Base-by-base conservation (phyloP, 129 eudicot genomes). In the Arctium lappa region DNA sequence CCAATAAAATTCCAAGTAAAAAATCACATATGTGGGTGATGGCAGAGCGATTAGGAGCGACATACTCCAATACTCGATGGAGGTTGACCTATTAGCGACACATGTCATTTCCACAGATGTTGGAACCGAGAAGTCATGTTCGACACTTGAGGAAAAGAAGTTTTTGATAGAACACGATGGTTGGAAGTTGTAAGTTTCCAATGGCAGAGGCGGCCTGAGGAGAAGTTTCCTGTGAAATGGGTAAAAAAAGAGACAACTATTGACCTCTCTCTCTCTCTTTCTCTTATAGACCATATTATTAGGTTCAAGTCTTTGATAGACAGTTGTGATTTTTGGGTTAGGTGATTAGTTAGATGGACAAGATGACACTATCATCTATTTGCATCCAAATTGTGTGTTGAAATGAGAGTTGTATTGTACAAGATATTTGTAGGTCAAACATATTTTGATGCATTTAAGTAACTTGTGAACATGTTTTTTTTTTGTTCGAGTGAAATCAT, bases 191-290 rank as follows among this genome's bases (percentile, higher is more conserved):
- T 97, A 56, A 87, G 81, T 85, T 88, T 87, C 73, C 63, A 83
- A n/a, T 95, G 98, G 98, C 71, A 46, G 75, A 91, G 90, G 86
- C 91, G 84, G 69, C 91, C 94, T 0, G 98, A 95, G 82, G 97
- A 95, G 22, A 88, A 86, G 4, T 95, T 84, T 84, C 93, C 93
- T 6, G 96, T 87, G 31, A 82, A 72, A 83, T 74, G 53, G 11
- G 73, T 50, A 29, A 90, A 83, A 46, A 79, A 80, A n/a, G n/a
- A 69, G 80, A 36, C 36, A 56, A 72, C 73, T 42, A 77, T 60
- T 81, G 78, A 81, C 70, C 70, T 60, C 16, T n/a, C n/a, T n/a
- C 11, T 11, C 34, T 6, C 27, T 29, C 74, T 63, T 29, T 74
- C 69, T 42, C 18, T 16, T 2, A 42, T 74, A 42, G 78, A 81